A percentile compares a stretch with the other conserved stretches of the same genome.
These are phyloP conservation scores for Malassezia obtusa DNA, from an alignment of 1,284 basidiomycete species.

Conservation along the genomic window DNA sequence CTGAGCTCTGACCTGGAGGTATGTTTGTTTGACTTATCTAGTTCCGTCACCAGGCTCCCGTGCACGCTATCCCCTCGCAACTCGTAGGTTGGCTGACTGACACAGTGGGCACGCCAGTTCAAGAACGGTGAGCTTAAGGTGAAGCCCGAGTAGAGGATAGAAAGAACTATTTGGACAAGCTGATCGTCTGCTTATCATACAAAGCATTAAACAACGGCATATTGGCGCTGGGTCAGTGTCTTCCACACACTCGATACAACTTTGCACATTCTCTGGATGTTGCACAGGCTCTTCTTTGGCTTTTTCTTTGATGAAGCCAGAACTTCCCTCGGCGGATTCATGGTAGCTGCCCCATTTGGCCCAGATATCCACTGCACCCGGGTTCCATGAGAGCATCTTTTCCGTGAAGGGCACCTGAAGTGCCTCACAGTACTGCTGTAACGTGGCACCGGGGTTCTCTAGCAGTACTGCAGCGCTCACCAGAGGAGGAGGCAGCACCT, in stretches of 20 bases:
- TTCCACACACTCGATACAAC: conserved; percentile 7
- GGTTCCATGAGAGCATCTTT: conserved; percentile 40
- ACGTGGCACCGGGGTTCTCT: conserved; percentile 28
- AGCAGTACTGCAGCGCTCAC: conserved; percentile 34
- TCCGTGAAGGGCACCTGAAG: conserved; percentile 35
- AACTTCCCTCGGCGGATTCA: conserved; percentile 34
- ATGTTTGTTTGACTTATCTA: conserved; percentile 11
- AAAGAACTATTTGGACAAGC: neutral
- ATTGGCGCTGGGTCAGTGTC: neutral
- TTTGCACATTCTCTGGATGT: neutral
- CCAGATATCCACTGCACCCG: conserved; percentile 36
- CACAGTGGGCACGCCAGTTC: conserved; percentile 46
- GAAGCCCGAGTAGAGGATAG: conserved; percentile 20
- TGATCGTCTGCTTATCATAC: neutral
- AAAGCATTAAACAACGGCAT: neutral
- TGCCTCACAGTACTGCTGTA: conserved; percentile 30
- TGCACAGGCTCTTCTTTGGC: neutral
- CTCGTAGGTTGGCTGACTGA: neutral
- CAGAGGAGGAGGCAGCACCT: conserved; percentile 33
- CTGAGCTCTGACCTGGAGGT: conserved; percentile 54
- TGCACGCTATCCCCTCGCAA: conserved; percentile 35
- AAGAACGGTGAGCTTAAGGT: conserved; percentile 40
- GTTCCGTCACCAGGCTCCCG: conserved; percentile 44
- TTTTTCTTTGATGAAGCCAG: conserved; percentile 24
- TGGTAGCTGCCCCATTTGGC: conserved; percentile 43